Conservation (phyloP, 805 yeast species). For the Brettanomyces naardenensis region DNA sequence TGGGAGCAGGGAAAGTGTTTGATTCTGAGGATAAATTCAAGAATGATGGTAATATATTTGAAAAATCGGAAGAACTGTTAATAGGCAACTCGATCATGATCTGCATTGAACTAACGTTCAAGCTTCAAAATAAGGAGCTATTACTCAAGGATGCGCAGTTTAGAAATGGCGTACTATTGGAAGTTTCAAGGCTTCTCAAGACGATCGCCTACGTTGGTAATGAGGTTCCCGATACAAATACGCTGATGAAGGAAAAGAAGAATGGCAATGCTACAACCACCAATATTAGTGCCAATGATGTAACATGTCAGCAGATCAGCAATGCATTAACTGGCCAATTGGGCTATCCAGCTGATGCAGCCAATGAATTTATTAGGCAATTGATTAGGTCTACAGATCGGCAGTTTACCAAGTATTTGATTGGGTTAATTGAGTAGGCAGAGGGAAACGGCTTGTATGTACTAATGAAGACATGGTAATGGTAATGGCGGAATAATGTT, state of each 20-base stretch:
- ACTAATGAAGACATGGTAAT: conserved; percentile 1
- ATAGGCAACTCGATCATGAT: conserved; percentile 60
- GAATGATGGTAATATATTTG: conserved; percentile 37
- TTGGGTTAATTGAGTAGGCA: conserved; percentile 27
- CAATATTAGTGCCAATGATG: conserved; percentile 23
- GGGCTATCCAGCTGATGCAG: conserved; percentile 52
- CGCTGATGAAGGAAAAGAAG: conserved; percentile 12
- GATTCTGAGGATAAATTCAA: conserved; percentile 52
- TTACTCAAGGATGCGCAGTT: conserved; percentile 74
- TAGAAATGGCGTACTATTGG: conserved; percentile 59
- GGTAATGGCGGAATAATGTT: too few relatives aligned
- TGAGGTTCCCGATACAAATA: conserved; percentile 22
- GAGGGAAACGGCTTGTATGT: conserved; percentile 2
- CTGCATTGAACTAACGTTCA: conserved; percentile 75
- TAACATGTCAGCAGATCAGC: conserved; percentile 23
- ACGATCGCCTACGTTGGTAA: conserved; percentile 38
- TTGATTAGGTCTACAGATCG: conserved; percentile 50
- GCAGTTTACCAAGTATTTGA: conserved; percentile 65
- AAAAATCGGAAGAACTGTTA: conserved; percentile 64
- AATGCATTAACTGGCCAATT: conserved; percentile 42
- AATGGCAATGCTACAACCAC: conserved; percentile 3
- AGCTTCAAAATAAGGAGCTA: conserved; percentile 38
- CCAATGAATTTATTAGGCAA: conserved; percentile 52
- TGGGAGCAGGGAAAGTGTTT: conserved; percentile 63
- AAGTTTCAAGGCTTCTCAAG: conserved; percentile 62